Evolutionary conservation across 2,329 filamentous ascomycete species (phyloP).

Genomic region (Colletotrichum sp.): DNA sequence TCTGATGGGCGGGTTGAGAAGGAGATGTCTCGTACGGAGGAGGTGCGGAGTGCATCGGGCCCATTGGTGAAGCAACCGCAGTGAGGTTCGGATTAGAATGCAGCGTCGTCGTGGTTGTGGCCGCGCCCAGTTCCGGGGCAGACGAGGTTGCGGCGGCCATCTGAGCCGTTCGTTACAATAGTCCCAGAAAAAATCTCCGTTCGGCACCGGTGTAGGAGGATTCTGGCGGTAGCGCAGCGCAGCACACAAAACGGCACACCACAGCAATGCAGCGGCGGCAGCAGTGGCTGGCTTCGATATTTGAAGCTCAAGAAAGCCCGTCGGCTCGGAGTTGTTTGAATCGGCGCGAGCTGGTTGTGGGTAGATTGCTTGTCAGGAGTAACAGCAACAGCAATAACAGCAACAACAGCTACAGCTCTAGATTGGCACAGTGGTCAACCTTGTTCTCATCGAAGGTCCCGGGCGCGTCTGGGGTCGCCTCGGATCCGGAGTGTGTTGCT

Average conservation of each 20-base stretch:
- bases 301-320: not conserved
- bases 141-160: constrained; percentile 11
- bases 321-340: not conserved
- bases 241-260: constrained; percentile 1
- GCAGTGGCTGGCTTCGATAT: constrained; percentile 4
- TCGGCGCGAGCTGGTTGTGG: not conserved
- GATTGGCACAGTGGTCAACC: not conserved
- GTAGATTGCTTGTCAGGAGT: not conserved
- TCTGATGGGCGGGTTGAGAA: constrained; percentile 8
- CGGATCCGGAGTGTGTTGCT: constrained; percentile 7
- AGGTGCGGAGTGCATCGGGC: not conserved
- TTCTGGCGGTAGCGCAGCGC: not conserved
- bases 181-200: constrained; percentile 4
- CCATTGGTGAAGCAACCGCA: not conserved
- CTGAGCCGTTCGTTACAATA: not conserved
- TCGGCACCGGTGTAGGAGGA: not conserved
- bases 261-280: constrained; percentile 3
- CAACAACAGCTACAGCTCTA: constrained; percentile 11
- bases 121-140: constrained; percentile 8
- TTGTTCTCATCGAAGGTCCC: constrained; percentile 7
- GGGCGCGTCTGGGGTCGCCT: not conserved
- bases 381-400: not conserved
- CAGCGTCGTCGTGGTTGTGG: constrained; percentile 1
- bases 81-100: constrained; percentile 2
- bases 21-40: constrained; percentile 14